phyloP scores from a whole-genome alignment of 306 rosid genomes.

The Aeschynomene evenia region DNA sequence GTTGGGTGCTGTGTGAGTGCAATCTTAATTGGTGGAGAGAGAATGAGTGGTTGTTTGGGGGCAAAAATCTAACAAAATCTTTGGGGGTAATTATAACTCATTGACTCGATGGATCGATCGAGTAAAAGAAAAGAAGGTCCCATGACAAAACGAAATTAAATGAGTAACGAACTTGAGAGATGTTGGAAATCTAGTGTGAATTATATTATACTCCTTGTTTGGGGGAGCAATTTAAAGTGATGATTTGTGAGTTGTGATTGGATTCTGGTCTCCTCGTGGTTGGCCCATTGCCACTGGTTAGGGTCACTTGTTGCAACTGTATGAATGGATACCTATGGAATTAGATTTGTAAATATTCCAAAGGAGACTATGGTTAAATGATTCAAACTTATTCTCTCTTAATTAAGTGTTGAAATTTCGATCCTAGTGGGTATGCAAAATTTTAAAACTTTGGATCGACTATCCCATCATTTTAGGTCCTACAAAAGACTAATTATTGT shows the following conservation, averaged over 20 bases:
- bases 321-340: too few species aligned
- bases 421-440: too few species aligned
- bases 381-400: too few species aligned
- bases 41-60: neutral
- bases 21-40: neutral
- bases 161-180: neutral
- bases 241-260: constrained; percentile 23
- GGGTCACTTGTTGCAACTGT: neutral
- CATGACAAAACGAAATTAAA: neutral
- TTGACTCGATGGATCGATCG: constrained; percentile 15
- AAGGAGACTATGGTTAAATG: too few species aligned
- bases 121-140: neutral
- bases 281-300: constrained; percentile 16
- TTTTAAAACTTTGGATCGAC: too few species aligned
- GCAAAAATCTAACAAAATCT: constrained; percentile 36
- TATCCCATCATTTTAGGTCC: too few species aligned
- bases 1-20: neutral
- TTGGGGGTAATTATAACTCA: neutral
- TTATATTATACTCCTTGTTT: neutral
- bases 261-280: constrained; percentile 25
- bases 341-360: neutral
- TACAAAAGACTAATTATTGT: too few species aligned
- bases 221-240: constrained; percentile 1
- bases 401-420: too few species aligned
- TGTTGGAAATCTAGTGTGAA: neutral